Percentiles rank a stretch among this genome's conserved stretches.
Conservation (phyloP, 768 basidiomycete species). For the Boletus rufocinnamomeus region DNA sequence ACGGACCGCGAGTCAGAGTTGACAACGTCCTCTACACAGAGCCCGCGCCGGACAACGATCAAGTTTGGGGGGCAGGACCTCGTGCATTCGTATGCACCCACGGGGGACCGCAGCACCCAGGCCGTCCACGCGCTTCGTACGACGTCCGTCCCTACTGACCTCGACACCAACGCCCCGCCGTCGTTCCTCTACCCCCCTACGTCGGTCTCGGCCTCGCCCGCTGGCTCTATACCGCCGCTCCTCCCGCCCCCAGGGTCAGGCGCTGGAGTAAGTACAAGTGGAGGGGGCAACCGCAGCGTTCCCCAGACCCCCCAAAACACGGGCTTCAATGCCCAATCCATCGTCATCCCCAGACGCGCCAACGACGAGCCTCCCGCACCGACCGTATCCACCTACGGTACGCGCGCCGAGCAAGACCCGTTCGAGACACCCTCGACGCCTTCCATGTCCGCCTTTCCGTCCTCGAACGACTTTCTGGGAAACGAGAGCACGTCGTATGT, state of each 20-base stretch:
- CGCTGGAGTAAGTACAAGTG: background rate
- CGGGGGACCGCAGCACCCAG: conserved; percentile 48
- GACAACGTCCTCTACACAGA: conserved; percentile 30
- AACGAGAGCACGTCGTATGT: conserved; percentile 2
- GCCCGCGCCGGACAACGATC: conserved; percentile 55
- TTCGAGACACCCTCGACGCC: conserved; percentile 35
- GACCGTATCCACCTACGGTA: conserved; percentile 16
- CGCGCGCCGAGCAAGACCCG: conserved; percentile 21
- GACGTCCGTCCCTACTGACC: conserved; percentile 20
- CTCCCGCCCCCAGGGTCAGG: conserved; percentile 16
- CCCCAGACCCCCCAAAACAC: conserved; percentile 30
- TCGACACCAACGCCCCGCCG: conserved; percentile 11
- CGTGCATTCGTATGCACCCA: conserved; percentile 70
- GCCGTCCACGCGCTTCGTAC: conserved; percentile 41
- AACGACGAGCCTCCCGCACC: conserved; percentile 37
- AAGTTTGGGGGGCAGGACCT: conserved; percentile 77
- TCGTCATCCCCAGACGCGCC: conserved; percentile 26
- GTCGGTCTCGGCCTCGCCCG: background rate
- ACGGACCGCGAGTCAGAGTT: too few relatives aligned
- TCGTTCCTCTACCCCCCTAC: conserved; percentile 32
- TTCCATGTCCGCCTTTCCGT: conserved; percentile 28
- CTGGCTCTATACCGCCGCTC: conserved; percentile 12
- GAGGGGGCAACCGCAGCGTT: conserved; percentile 3
- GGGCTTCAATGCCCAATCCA: conserved; percentile 20
- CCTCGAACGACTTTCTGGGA: conserved; percentile 21